phyloP scores from a whole-genome alignment of 805 yeast species.

The Candida dajiaensis region DNA sequence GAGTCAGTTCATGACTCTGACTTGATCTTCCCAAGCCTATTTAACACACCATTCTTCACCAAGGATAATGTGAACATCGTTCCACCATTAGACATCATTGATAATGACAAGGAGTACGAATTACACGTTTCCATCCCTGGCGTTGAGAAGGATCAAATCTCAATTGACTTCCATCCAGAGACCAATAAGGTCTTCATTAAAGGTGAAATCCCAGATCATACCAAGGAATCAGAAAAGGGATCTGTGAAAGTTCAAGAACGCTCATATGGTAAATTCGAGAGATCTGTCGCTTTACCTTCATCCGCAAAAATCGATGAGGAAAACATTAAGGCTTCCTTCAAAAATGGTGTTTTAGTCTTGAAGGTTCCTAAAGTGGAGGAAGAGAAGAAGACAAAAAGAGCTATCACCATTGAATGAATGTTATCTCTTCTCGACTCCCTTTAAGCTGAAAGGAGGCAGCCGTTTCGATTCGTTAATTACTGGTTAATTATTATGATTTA shows the following conservation, averaged over 20 bases:
- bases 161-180: conserved; percentile 41
- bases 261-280: conserved; percentile 34
- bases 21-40: conserved; percentile 18
- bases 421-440: too few species aligned
- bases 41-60: conserved; percentile 24
- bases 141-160: conserved; percentile 36
- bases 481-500: background rate
- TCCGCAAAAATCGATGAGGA: conserved; percentile 35
- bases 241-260: conserved; percentile 30
- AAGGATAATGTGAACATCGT: conserved; percentile 19
- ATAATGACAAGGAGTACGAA: conserved; percentile 35
- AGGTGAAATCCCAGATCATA: conserved; percentile 35
- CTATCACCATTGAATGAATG: conserved; percentile 12
- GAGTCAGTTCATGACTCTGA: conserved; percentile 1
- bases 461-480: background rate
- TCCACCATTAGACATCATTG: conserved; percentile 43
- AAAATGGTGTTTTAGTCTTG: conserved; percentile 39
- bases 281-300: conserved; percentile 36
- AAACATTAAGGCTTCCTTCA: conserved; percentile 39
- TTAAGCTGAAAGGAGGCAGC: background rate
- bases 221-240: conserved; percentile 19
- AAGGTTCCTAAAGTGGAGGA: conserved; percentile 34
- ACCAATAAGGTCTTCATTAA: conserved; percentile 35
- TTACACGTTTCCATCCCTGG: conserved; percentile 44
- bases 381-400: conserved; percentile 19